Evolutionary conservation across 306 rosid species (phyloP).

Genomic region (Vachellia pachyceras): DNA sequence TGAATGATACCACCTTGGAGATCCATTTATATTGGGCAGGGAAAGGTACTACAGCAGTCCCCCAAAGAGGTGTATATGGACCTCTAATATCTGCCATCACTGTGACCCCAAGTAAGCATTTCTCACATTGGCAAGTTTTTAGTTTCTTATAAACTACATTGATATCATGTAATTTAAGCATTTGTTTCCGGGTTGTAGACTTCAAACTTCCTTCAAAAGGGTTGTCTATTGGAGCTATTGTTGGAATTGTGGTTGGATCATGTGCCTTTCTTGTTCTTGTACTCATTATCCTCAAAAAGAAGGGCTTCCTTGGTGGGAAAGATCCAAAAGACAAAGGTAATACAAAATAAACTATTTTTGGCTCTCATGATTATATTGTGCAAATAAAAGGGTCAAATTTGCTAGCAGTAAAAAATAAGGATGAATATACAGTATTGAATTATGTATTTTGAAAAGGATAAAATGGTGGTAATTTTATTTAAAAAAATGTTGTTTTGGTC

Average conservation of each 20-base stretch:
- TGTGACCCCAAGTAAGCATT: conserved; percentile 67
- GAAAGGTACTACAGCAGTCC: conserved; percentile 79
- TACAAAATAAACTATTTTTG: conserved; percentile 23
- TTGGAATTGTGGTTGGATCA: conserved; percentile 66
- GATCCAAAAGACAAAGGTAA: conserved; percentile 60
- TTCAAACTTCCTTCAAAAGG: conserved; percentile 51
- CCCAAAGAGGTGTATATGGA: conserved; percentile 72
- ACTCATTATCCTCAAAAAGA: conserved; percentile 49
- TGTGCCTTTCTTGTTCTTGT: conserved; percentile 47
- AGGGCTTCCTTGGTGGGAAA: conserved; percentile 58
- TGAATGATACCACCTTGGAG: conserved; percentile 63
- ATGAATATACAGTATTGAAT: not conserved
- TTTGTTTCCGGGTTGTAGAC: conserved; percentile 42
- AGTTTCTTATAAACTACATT: not conserved
- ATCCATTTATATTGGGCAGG: conserved; percentile 81
- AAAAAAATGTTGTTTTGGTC: conserved; percentile 4
- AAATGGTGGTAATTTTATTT: conserved; percentile 11
- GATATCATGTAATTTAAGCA: conserved; percentile 12
- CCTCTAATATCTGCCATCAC: conserved; percentile 85
- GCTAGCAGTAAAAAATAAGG: not conserved
- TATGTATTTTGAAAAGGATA: not conserved
- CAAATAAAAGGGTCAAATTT: conserved; percentile 8
- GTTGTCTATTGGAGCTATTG: conserved; percentile 61
- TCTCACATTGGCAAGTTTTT: not conserved
- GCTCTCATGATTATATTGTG: conserved; percentile 8